Percentiles rank a stretch among this genome's conserved stretches.
Conservation (phyloP, 768 basidiomycete species). For the Russula lepida region DNA sequence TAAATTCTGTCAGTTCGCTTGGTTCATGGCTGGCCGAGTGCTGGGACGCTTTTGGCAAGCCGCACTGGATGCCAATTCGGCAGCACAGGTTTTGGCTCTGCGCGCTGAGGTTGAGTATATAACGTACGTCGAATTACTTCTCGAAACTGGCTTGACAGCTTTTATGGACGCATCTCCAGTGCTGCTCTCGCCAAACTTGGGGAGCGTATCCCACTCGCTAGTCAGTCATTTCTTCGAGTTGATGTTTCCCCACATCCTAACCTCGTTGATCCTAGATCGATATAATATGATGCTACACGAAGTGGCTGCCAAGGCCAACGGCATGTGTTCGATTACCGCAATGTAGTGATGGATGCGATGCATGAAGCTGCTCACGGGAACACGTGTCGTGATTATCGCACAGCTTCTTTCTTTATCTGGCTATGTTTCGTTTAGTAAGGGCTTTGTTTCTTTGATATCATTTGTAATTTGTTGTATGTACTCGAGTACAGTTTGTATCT, state of each 20-base stretch:
- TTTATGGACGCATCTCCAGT: constrained; percentile 28
- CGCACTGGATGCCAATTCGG: constrained; percentile 47
- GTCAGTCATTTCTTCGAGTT: constrained; percentile 25
- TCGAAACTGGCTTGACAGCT: not conserved
- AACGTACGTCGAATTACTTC: constrained; percentile 35
- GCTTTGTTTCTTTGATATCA: not conserved
- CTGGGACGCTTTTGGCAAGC: constrained; percentile 59
- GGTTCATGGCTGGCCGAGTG: constrained; percentile 61
- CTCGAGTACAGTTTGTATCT: not conserved
- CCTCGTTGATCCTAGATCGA: constrained; percentile 29
- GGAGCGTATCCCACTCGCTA: constrained; percentile 57
- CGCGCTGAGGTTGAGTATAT: constrained; percentile 60
- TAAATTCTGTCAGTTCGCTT: constrained; percentile 42
- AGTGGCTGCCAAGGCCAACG: constrained; percentile 22
- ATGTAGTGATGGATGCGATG: not conserved
- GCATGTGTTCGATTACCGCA: constrained; percentile 12
- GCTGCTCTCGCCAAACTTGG: constrained; percentile 54
- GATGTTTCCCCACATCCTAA: not conserved
- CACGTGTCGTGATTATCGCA: not conserved
- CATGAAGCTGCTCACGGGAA: not conserved
- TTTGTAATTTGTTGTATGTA: not conserved
- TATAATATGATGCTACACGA: constrained; percentile 52
- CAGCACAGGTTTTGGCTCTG: constrained; percentile 50
- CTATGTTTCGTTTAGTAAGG: not conserved
- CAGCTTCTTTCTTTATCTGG: not conserved